Base-by-base conservation (phyloP, 2,329 filamentous ascomycete genomes). In the Graphiopsis chlorocephala region DNA sequence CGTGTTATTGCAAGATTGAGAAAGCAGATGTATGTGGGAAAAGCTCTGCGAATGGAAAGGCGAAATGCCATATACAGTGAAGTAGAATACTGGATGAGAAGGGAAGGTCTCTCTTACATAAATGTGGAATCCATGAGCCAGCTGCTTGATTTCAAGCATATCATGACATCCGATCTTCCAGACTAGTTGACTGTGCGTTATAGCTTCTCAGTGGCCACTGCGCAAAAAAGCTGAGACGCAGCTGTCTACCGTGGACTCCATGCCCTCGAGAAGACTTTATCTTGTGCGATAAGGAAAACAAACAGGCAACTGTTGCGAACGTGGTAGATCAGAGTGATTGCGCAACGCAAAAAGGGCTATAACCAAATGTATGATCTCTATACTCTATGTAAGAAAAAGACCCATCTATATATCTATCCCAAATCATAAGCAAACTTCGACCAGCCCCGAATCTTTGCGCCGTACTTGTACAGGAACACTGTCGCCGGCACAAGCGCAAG, bases 1-100 rank as follows among this genome's bases (percentile, higher is more conserved):
- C 85, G 4, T 90, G 87, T 69, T 88, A 84, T 70, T 89, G 85
- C 69, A 76, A 81, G 35, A 55, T 17, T 17, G 60, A 55, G 3
- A 47, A 28, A 26, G 14, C 35, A 15, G 1, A 2, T 15, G 31
- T 0, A 0, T 56, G 53, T 23, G 11, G 5, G 8, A 56, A 26
- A 3, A n/a, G 47, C 47, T 12, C 47, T 25, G 15, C 47, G 47
- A 52, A 25, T 6, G 47, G 47, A 10, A 52, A 52, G 3, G 7
- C 23, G 23, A 52, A 17, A 5, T 52, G 47, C 8, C 23, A 52
- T 2, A 52, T 52, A 52, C 26, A 28, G 17, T 52, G 15, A 14
- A 48, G 14, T 5, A 38, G 15, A 15, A 15, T 6, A 38, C 4
- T 2, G 33, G 15, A 17, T 35, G 4, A 2, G 33, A 7, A 17